These are phyloP conservation scores for Solanum dulcamara DNA, from an alignment of 257 asterid genomes.

Conservation along the genomic window DNA sequence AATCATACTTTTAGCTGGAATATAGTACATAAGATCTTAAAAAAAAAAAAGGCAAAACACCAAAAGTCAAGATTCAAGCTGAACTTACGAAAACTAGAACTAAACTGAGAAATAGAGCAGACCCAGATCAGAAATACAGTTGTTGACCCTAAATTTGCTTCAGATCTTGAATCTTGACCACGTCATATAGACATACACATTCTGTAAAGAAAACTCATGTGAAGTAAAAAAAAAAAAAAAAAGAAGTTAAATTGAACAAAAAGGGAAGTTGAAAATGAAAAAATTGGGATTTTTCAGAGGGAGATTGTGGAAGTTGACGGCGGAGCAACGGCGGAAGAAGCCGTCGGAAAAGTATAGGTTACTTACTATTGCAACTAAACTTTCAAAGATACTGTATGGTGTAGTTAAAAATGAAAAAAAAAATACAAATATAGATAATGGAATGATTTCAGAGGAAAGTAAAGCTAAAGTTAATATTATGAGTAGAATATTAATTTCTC, in stretches of 20 bases:
- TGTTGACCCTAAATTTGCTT: not conserved
- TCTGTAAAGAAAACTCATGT: not conserved
- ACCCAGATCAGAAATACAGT: not conserved
- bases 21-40: not conserved
- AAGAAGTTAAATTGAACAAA: not conserved
- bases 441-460: not conserved
- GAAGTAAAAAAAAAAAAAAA: not conserved
- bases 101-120: not conserved
- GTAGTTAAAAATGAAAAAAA: not conserved
- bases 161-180: not conserved
- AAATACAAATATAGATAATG: not conserved
- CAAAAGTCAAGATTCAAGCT: not conserved
- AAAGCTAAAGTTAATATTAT: conserved; percentile 1
- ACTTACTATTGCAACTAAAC: conserved; percentile 2
- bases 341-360: conserved; percentile 5
- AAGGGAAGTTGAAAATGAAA: not conserved
- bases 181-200: not conserved
- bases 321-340: conserved; percentile 3
- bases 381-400: conserved; percentile 2
- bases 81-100: not conserved
- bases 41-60: not conserved
- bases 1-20: not conserved
- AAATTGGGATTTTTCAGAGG: not conserved
- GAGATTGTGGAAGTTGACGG: conserved; percentile 1
- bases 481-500: conserved; percentile 1